Conservation (phyloP, 2,329 filamentous ascomycete genomes). For the Clathrospora elynae region DNA sequence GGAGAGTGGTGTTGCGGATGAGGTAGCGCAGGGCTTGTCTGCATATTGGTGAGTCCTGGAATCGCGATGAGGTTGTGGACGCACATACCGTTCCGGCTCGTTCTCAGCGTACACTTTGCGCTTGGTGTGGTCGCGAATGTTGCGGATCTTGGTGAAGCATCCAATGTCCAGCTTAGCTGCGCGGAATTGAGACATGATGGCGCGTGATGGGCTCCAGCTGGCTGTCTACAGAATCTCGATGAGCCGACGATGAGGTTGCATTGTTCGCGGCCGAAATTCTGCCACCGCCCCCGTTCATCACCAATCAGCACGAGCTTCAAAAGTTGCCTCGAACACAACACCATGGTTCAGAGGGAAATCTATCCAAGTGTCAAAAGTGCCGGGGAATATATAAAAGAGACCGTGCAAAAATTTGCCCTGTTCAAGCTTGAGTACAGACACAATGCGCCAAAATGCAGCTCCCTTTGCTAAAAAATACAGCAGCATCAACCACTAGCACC, state of each 20-base stretch:
- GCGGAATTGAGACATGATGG: conserved; percentile 71
- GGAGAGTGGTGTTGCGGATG: conserved; percentile 87
- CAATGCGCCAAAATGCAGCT: too few species aligned
- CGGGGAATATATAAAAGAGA: too few species aligned
- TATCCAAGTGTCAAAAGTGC: too few species aligned
- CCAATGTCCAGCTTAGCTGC: conserved; percentile 88
- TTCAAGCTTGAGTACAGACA: too few species aligned
- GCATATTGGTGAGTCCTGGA: conserved; percentile 8
- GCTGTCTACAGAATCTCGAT: conserved; percentile 5
- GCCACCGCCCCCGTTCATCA: conserved; percentile 10
- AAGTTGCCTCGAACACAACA: conserved; percentile 7
- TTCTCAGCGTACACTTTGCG: conserved; percentile 86
- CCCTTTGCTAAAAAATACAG: too few species aligned
- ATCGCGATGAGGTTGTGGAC: conserved; percentile 7
- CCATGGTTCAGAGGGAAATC: too few species aligned
- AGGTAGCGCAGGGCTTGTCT: conserved; percentile 86
- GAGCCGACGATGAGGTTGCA: conserved; percentile 13
- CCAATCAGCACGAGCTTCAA: conserved; percentile 16
- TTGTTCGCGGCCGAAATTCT: conserved; percentile 19
- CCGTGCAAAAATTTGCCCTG: too few species aligned
- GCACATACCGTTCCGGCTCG: conserved; percentile 80
- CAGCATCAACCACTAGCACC: too few species aligned
- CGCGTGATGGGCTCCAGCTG: conserved; percentile 15
- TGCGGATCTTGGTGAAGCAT: conserved; percentile 82
- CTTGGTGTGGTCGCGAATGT: conserved; percentile 95